A percentile compares a stretch with the other conserved stretches of the same genome.
These are phyloP conservation scores for Ampelocalamus luodianensis DNA, from an alignment of 176 grass and related monocot genomes.

Conservation along the genomic window DNA sequence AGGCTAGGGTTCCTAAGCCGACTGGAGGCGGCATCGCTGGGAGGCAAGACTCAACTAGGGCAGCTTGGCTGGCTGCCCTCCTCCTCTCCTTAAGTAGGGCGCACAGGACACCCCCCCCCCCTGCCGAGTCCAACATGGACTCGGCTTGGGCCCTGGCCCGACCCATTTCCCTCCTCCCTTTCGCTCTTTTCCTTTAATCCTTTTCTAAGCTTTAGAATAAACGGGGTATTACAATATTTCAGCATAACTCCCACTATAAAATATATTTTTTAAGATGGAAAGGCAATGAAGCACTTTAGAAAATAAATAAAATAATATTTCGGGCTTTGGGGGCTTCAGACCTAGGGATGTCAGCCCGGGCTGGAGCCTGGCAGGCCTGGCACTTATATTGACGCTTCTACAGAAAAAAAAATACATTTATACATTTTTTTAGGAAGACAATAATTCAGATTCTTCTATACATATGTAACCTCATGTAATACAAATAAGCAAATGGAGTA, in stretches of 20 bases:
- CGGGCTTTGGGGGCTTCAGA: neutral
- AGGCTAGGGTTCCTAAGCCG: too few species aligned
- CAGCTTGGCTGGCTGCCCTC: too few species aligned
- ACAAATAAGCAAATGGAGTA: neutral
- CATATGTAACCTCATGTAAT: neutral
- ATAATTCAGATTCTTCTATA: neutral
- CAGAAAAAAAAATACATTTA: neutral
- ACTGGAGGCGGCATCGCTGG: too few species aligned
- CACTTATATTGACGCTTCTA: neutral
- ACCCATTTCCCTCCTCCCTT: too few species aligned
- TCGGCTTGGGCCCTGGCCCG: too few species aligned
- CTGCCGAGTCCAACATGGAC: too few species aligned
- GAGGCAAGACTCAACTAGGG: too few species aligned
- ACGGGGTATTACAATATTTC: neutral
- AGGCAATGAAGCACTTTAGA: neutral
- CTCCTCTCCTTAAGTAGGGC: too few species aligned
- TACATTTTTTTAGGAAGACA: neutral
- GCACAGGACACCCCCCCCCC: too few species aligned
- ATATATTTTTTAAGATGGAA: neutral
- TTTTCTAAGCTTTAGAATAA: too few species aligned
- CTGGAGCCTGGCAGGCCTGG: neutral
- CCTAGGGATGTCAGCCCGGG: neutral
- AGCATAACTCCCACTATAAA: neutral
- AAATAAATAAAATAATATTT: neutral
- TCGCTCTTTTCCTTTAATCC: too few species aligned